Conservation (phyloP, 164 flowering plant species). For the Chloranthus sessilifolius region DNA sequence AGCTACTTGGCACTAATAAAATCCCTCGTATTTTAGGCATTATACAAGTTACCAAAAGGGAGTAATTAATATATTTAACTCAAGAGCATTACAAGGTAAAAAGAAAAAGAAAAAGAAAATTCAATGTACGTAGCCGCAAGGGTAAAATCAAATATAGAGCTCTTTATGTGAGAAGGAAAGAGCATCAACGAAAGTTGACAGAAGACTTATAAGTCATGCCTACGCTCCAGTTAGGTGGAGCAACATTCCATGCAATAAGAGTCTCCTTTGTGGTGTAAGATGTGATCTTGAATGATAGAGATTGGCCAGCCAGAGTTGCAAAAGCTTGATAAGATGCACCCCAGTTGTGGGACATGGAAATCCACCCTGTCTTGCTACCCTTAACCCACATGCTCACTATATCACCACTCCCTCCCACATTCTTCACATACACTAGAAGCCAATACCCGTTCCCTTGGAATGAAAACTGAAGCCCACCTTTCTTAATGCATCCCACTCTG, state of each 20-base stretch:
- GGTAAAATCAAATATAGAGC: too few species aligned
- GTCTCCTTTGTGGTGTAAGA: constrained; percentile 55
- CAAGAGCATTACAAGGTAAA: too few species aligned
- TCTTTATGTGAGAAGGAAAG: too few species aligned
- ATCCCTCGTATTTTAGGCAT: too few species aligned
- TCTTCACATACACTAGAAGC: constrained; percentile 87
- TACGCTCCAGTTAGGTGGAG: constrained; percentile 38
- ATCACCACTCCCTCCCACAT: constrained; percentile 90
- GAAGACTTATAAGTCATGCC: constrained; percentile 40
- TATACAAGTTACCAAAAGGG: too few species aligned
- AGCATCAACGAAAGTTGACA: constrained; percentile 53
- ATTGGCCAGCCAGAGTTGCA: constrained; percentile 58
- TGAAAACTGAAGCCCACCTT: constrained; percentile 53
- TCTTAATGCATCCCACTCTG: constrained; percentile 62
- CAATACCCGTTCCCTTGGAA: constrained; percentile 94
- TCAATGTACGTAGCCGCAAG: too few species aligned
- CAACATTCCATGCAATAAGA: constrained; percentile 44
- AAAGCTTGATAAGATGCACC: constrained; percentile 93
- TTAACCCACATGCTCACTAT: constrained; percentile 65
- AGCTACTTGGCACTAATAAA: too few species aligned
- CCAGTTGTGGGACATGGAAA: constrained; percentile 71
- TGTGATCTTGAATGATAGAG: constrained; percentile 71
- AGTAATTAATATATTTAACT: too few species aligned
- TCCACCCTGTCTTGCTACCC: constrained; percentile 61
- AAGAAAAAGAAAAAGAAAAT: too few species aligned